Evolutionary conservation across 2,329 filamentous ascomycete species (phyloP).

Genomic region (Nakataea oryzae): DNA sequence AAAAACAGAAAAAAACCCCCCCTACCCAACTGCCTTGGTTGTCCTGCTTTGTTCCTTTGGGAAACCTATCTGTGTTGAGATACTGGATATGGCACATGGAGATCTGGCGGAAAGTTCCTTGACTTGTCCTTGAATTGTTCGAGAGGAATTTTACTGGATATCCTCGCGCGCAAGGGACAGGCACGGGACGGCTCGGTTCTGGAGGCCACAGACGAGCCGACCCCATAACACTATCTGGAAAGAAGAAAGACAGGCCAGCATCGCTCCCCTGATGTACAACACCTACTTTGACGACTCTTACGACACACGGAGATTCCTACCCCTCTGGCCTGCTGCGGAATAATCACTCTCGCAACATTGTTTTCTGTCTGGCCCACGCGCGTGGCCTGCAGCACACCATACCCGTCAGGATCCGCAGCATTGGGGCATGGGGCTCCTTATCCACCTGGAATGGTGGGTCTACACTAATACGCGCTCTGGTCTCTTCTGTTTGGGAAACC

Average conservation of each 20-base stretch:
- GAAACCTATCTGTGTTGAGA: conserved; percentile 14
- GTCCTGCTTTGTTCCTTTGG: conserved; percentile 6
- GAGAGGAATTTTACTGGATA: conserved; percentile 13
- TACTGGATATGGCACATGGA: conserved; percentile 20
- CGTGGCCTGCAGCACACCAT: not conserved
- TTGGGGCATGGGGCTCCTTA: not conserved
- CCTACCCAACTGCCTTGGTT: not conserved
- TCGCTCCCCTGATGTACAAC: not conserved
- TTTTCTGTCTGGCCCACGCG: not conserved
- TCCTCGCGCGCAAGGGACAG: conserved; percentile 4
- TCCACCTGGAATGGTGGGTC: conserved; percentile 2
- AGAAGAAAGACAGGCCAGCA: not conserved
- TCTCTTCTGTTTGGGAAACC: not conserved
- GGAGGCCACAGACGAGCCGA: not conserved
- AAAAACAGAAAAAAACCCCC: not conserved
- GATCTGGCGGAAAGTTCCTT: conserved; percentile 11
- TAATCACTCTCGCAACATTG: not conserved
- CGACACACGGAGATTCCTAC: not conserved
- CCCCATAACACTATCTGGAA: not conserved
- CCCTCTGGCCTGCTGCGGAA: not conserved
- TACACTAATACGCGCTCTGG: conserved; percentile 2
- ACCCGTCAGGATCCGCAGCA: not conserved
- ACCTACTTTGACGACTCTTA: conserved; percentile 2
- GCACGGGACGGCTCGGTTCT: not conserved
- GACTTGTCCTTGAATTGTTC: conserved; percentile 12